A percentile compares a stretch with the other conserved stretches of the same genome.
phyloP scores from a whole-genome alignment of 140 eudicot species.

The Ambrosia hybrid region DNA sequence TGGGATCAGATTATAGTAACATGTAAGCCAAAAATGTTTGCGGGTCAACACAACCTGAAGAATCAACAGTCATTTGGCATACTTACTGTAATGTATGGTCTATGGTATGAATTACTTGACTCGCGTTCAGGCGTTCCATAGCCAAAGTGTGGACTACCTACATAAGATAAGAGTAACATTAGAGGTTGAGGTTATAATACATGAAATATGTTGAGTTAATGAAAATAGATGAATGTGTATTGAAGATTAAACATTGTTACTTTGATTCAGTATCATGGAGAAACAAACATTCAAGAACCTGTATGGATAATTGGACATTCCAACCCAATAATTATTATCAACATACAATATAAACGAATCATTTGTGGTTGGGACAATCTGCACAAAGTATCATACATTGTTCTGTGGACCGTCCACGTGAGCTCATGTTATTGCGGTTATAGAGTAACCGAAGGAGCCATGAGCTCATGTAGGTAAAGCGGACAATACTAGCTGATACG shows the following conservation, averaged over 20 bases:
- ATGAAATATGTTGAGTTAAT: not conserved
- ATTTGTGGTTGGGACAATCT: not conserved
- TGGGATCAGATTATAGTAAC: no score
- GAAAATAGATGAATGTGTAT: no score
- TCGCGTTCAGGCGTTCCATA: conserved; percentile 44
- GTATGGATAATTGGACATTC: not conserved
- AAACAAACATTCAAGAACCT: not conserved
- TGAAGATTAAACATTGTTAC: not conserved
- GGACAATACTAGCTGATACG: no score
- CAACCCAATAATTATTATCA: not conserved
- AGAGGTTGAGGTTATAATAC: conserved; percentile 11
- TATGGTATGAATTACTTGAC: conserved; percentile 40
- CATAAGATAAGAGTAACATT: conserved; percentile 18
- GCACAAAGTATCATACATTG: no score
- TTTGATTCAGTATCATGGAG: not conserved
- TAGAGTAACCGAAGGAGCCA: no score
- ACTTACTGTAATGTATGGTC: conserved; percentile 45
- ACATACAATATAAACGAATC: not conserved
- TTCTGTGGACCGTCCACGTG: no score
- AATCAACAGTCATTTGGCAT: not conserved
- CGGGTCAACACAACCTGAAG: no score
- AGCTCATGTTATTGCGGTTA: no score
- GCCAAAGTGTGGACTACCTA: conserved; percentile 55
- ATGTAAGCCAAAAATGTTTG: no score
- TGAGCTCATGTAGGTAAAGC: no score